Base-by-base conservation (phyloP, 2,329 filamentous ascomycete species). In the Ascosphaera apis region DNA sequence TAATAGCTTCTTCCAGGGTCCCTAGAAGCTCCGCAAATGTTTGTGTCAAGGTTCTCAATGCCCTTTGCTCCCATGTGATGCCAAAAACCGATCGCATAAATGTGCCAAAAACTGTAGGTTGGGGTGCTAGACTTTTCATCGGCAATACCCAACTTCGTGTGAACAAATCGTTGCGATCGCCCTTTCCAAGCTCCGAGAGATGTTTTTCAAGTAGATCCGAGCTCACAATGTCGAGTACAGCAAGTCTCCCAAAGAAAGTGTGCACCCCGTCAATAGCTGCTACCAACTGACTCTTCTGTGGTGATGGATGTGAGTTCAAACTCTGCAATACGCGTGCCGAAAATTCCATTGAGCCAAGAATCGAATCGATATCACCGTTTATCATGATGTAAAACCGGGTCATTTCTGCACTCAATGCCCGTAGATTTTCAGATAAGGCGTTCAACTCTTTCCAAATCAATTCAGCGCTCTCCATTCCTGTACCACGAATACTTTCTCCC, bases 341-440 rank as follows among this genome's bases (percentile, higher is more conserved):
- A 86, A 86, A 93, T 51, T 92, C 82, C 83, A 95, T 93, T 36
- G 91, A 82, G 41, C 88, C 76, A 25, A 95, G 66, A 44, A 93
- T 91, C 40, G 77, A 76, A 51, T 93, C 86, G 46, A 95, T 78
- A 48, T 93, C 86, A 17, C 82, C 80, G 47, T 93, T 82, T 9
- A 95, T 82, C 44, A 84, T 81, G 36, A 83, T 79, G 53, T 93
- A 92, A 61, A 95, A 93, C 48, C 76, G 75, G 5, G 80, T 91
- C 44, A 93, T 67, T 52, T 92, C 83, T 12, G 83, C 65, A 1
- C 82, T 80, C 16, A 95, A 63, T 2, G 72, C 75, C 56, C 86
- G 91, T 41, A 93, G 67, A 37, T 72, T 83, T 42, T 91, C 82
- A 43, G 79, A 84, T 27, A 93, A 62, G 38, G 77, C 76, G 52